Percentiles rank a stretch among this genome's conserved stretches.
Evolutionary conservation across 2,329 filamentous ascomycete species (phyloP).

Genomic region (Ceratocystis variospora): DNA sequence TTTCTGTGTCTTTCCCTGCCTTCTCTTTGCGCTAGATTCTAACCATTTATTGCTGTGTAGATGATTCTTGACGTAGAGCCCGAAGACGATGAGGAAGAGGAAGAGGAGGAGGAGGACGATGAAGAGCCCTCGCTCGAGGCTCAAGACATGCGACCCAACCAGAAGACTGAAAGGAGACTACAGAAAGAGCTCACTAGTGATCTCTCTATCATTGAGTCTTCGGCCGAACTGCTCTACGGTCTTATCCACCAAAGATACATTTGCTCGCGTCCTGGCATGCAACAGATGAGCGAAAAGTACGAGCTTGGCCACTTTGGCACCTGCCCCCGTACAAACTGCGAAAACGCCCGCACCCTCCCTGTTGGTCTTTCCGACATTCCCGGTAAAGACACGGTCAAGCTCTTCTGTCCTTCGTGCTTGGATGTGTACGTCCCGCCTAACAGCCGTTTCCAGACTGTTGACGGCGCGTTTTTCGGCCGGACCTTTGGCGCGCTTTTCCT

Average conservation of each 20-base stretch:
- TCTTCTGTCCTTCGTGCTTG: constrained; percentile 92
- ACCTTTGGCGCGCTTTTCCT: constrained; percentile 96
- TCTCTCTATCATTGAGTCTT: constrained; percentile 88
- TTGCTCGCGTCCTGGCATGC: constrained; percentile 87
- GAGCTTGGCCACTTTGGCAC: constrained; percentile 90
- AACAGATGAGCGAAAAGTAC: constrained; percentile 99
- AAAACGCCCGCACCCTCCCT: constrained; percentile 76
- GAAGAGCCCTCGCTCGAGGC: constrained; percentile 51
- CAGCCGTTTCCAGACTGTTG: constrained; percentile 91
- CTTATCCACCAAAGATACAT: constrained; percentile 98
- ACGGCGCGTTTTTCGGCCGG: constrained; percentile 94
- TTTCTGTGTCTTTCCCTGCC: too few species aligned
- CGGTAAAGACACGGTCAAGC: constrained; percentile 92
- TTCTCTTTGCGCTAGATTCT: constrained; percentile 17
- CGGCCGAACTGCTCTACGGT: constrained; percentile 94
- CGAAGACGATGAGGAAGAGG: constrained; percentile 80
- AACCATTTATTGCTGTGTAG: constrained; percentile 27
- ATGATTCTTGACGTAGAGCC: constrained; percentile 99
- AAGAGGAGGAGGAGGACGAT: constrained; percentile 60
- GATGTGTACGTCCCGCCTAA: constrained; percentile 97
- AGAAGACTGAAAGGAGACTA: constrained; percentile 54
- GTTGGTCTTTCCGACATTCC: constrained; percentile 91
- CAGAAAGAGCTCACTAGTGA: constrained; percentile 79
- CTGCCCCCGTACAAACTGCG: constrained; percentile 89
- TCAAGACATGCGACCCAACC: constrained; percentile 31